Conservation (phyloP, 2,329 filamentous ascomycete genomes). For the Teratosphaeria destructans region DNA sequence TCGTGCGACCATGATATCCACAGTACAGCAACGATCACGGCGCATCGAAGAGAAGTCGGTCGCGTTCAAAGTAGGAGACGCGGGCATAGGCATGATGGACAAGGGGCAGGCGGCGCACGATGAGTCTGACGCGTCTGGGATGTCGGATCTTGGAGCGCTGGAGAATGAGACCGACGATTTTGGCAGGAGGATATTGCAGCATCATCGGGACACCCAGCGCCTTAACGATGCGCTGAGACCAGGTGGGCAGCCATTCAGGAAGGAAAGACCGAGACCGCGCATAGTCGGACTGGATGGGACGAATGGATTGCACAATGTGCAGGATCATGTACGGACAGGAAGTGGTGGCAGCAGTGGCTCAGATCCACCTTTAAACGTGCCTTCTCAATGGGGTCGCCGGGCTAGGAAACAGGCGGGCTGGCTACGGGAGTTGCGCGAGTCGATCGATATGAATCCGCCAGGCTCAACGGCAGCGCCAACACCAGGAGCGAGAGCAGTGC, state of each 20-base stretch:
- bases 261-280: conserved; percentile 32
- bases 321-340: conserved; percentile 11
- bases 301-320: background rate
- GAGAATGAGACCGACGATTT: conserved; percentile 39
- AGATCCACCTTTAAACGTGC: conserved; percentile 36
- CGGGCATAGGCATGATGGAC: conserved; percentile 10
- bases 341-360: conserved; percentile 26
- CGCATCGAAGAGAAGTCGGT: background rate
- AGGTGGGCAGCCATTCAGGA: conserved; percentile 30
- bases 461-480: background rate
- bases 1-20: background rate
- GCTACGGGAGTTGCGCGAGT: conserved; percentile 29
- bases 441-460: conserved; percentile 4
- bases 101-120: conserved; percentile 15
- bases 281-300: conserved; percentile 1
- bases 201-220: conserved; percentile 32
- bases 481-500: conserved; percentile 12
- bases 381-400: conserved; percentile 39
- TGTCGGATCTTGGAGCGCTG: conserved; percentile 28
- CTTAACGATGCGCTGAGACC: conserved; percentile 25
- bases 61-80: conserved; percentile 4
- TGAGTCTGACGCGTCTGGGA: conserved; percentile 7
- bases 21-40: background rate
- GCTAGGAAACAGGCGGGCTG: conserved; percentile 29
- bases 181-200: conserved; percentile 34